Percentiles rank a stretch among this genome's conserved stretches.
Evolutionary conservation across 2,329 filamentous ascomycete species (phyloP).

Genomic region (Pseudogymnoascus sp.): DNA sequence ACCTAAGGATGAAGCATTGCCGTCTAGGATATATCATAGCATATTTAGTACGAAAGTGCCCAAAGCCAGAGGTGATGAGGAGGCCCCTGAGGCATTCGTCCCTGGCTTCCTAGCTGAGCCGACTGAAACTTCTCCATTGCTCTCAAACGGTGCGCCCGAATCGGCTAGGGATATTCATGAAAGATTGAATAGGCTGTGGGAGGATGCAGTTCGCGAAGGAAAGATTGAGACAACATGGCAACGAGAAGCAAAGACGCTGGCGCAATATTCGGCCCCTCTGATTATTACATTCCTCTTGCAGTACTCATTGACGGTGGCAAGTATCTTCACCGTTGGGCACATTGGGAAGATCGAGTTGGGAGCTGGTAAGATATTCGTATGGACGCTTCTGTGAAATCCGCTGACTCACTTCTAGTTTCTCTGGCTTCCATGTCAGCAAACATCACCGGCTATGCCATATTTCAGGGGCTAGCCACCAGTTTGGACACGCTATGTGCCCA

Average conservation of each 20-base stretch:
- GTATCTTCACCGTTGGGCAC: conserved; percentile 70
- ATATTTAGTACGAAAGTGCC: conserved; percentile 52
- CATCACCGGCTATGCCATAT: conserved; percentile 70
- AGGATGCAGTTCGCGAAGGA: conserved; percentile 73
- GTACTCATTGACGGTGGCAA: conserved; percentile 77
- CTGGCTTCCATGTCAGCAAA: conserved; percentile 72
- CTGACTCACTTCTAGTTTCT: conserved; percentile 37
- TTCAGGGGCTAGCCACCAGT: conserved; percentile 80
- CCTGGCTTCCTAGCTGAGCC: conserved; percentile 22
- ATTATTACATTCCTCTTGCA: conserved; percentile 71
- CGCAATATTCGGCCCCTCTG: conserved; percentile 62
- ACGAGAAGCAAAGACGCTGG: conserved; percentile 76
- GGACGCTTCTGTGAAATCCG: not conserved
- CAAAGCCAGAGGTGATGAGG: conserved; percentile 16
- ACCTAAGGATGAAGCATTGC: conserved; percentile 29
- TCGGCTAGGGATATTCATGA: conserved; percentile 44
- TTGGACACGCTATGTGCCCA: conserved; percentile 90
- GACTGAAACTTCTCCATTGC: conserved; percentile 34
- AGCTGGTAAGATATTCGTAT: conserved; percentile 29
- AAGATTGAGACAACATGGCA: conserved; percentile 87
- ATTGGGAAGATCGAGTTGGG: conserved; percentile 65
- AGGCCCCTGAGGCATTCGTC: conserved; percentile 22
- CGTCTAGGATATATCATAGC: conserved; percentile 32
- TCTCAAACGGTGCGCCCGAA: conserved; percentile 33
- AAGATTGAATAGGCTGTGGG: conserved; percentile 68